Percentiles rank a stretch among this genome's conserved stretches.
These are phyloP conservation scores for Paspalum vaginatum DNA, from an alignment of 176 grass and related monocot genomes.

Conservation along the genomic window DNA sequence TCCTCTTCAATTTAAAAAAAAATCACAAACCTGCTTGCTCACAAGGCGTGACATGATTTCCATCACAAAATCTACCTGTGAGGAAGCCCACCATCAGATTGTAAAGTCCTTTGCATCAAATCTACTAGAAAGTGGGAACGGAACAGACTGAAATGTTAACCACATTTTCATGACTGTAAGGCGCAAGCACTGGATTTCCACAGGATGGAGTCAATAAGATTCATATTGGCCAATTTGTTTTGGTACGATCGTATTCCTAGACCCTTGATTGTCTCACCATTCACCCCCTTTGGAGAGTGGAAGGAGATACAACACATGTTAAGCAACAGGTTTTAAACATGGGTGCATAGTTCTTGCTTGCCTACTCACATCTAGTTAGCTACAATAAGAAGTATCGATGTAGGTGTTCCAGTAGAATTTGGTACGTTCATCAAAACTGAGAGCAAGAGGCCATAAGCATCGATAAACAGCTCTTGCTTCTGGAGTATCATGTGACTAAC, in stretches of 20 bases:
- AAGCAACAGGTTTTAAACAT: background rate
- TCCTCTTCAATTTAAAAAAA: background rate
- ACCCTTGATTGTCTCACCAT: conserved; percentile 5
- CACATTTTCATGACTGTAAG: conserved; percentile 21
- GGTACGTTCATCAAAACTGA: background rate
- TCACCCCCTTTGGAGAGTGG: background rate
- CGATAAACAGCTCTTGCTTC: too few relatives aligned
- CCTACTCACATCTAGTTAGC: background rate
- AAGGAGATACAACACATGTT: background rate
- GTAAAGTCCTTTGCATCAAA: conserved; percentile 14
- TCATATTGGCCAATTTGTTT: conserved; percentile 5
- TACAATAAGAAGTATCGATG: too few relatives aligned
- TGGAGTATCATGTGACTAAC: too few relatives aligned
- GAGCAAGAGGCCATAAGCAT: background rate
- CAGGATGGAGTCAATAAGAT: background rate
- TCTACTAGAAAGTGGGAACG: conserved; percentile 17
- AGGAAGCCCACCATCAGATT: conserved; percentile 37
- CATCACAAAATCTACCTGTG: conserved; percentile 91
- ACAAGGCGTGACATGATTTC: conserved; percentile 93
- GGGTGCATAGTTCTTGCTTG: background rate
- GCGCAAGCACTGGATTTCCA: background rate
- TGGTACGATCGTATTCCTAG: background rate
- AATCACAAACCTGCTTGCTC: conserved; percentile 73
- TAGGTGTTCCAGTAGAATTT: too few relatives aligned
- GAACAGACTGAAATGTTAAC: conserved; percentile 5